phyloP scores from a whole-genome alignment of 768 basidiomycete species.

The Hebeloma cylindrosporum region DNA sequence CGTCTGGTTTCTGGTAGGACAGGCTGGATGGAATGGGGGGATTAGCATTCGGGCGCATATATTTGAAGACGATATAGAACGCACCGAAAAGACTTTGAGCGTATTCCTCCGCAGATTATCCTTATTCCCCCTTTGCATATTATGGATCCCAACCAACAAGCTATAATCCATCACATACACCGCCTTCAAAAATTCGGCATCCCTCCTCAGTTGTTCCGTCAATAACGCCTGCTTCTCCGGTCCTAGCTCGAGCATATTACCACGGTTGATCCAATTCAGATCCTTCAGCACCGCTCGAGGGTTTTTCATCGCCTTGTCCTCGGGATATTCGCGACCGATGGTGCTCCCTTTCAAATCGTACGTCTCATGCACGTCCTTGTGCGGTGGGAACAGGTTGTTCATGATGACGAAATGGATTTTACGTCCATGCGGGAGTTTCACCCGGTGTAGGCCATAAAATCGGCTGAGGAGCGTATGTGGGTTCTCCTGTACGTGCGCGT shows the following conservation, averaged over 20 bases:
- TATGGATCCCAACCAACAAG: constrained; percentile 91
- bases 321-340: constrained; percentile 83
- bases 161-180: constrained; percentile 97
- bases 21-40: constrained; percentile 46
- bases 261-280: constrained; percentile 90
- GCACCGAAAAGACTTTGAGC: constrained; percentile 87
- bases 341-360: constrained; percentile 97
- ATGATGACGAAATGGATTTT: constrained; percentile 99
- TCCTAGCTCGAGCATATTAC: constrained; percentile 80
- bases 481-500: constrained; percentile 82
- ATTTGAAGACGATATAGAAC: constrained; percentile 27
- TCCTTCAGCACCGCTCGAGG: constrained; percentile 93
- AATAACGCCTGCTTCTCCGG: constrained; percentile 93
- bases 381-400: constrained; percentile 98
- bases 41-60: not conserved
- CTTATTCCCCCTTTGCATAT: constrained; percentile 84
- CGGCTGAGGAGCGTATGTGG: constrained; percentile 92
- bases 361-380: constrained; percentile 96
- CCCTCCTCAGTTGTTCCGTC: constrained; percentile 87
- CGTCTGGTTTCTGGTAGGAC: constrained; percentile 61
- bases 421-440: constrained; percentile 88
- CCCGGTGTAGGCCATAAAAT: constrained; percentile 96
- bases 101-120: constrained; percentile 92
- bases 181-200: constrained; percentile 79
- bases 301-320: constrained; percentile 77